phyloP scores from a whole-genome alignment of 1,284 basidiomycete species.

The Chalciporus sp. region DNA sequence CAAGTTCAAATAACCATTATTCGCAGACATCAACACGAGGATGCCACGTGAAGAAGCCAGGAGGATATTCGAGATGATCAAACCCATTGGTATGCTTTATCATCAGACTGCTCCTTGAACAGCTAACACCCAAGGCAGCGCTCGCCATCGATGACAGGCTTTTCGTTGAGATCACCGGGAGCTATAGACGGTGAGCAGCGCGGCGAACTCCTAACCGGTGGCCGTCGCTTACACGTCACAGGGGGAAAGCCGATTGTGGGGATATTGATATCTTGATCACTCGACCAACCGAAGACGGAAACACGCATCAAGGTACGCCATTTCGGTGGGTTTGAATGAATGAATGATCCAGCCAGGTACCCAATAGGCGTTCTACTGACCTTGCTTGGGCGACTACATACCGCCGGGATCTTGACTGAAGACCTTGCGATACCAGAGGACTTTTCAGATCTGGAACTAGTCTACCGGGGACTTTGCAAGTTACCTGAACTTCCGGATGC shows the following conservation, averaged over 20 bases:
- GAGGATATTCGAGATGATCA: constrained; percentile 72
- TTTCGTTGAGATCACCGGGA: constrained; percentile 87
- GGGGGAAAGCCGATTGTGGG: constrained; percentile 77
- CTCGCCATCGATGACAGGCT: constrained; percentile 70
- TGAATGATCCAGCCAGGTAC: not conserved
- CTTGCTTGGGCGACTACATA: constrained; percentile 61
- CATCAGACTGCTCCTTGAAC: not conserved
- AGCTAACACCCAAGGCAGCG: constrained; percentile 43
- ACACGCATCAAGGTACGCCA: constrained; percentile 63
- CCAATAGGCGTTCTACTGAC: constrained; percentile 54
- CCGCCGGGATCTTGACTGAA: constrained; percentile 68
- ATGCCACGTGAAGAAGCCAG: constrained; percentile 84
- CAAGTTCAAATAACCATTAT: not conserved
- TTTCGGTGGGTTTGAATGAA: not conserved
- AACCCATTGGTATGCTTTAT: constrained; percentile 56
- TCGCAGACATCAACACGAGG: constrained; percentile 69
- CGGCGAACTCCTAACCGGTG: not conserved
- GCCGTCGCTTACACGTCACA: constrained; percentile 28
- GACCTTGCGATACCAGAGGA: constrained; percentile 75
- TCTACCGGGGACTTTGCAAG: constrained; percentile 80
- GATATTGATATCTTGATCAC: constrained; percentile 92
- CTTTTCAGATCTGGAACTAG: constrained; percentile 65
- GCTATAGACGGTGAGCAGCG: constrained; percentile 69
- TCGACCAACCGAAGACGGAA: constrained; percentile 69
- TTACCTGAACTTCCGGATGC: constrained; percentile 43